These are phyloP conservation scores for Colletotrichum sublineola DNA, from an alignment of 2,329 filamentous ascomycete species.

Conservation along the genomic window DNA sequence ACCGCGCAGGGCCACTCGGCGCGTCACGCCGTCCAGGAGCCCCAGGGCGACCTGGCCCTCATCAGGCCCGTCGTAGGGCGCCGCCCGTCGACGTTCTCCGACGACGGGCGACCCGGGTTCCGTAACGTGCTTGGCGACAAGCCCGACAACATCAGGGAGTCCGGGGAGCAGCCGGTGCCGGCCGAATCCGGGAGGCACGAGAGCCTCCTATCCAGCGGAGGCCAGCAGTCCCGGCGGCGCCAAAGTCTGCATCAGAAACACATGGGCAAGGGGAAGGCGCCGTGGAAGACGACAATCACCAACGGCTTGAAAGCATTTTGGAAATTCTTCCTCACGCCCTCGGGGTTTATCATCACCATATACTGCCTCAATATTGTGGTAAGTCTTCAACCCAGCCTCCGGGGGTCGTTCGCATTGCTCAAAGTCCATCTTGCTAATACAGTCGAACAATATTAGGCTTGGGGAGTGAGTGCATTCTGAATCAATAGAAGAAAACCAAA, in stretches of 20 bases:
- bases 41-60: constrained; percentile 45
- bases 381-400: constrained; percentile 5
- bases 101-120: constrained; percentile 17
- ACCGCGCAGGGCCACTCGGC: constrained; percentile 49
- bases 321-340: constrained; percentile 48
- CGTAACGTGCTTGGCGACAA: constrained; percentile 16
- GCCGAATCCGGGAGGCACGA: neutral
- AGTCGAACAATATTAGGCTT: constrained; percentile 37
- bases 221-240: constrained; percentile 38
- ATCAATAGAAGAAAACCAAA: neutral
- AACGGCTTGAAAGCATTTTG: constrained; percentile 48
- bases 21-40: constrained; percentile 45
- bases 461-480: constrained; percentile 45
- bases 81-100: constrained; percentile 35
- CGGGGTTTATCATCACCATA: constrained; percentile 49
- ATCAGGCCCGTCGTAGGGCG: constrained; percentile 42
- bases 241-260: constrained; percentile 45
- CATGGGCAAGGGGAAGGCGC: constrained; percentile 44
- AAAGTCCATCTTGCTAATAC: neutral
- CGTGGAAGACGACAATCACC: constrained; percentile 45
- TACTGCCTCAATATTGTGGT: constrained; percentile 50
- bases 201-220: neutral
- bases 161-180: constrained; percentile 1
- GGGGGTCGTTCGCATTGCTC: neutral
- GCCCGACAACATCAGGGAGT: neutral